These are phyloP conservation scores for Phytopythium aichiense DNA, from an alignment of 352 stramenopile genomes.

Conservation along the genomic window DNA sequence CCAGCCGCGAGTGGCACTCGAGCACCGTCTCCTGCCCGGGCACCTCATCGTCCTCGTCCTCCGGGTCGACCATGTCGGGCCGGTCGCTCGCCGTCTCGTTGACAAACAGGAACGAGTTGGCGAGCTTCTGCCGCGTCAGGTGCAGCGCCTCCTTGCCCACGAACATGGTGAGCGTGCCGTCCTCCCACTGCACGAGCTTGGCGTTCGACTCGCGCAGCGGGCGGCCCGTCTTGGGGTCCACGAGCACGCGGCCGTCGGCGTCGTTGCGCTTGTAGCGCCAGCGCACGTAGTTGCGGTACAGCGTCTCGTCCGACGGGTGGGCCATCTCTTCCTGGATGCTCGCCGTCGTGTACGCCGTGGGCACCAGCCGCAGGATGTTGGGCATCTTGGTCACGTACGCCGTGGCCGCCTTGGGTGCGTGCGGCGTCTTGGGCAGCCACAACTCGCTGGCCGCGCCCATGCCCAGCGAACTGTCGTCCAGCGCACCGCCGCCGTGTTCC, in stretches of 20 bases:
- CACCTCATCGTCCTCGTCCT: conserved; percentile 46
- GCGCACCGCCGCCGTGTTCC: conserved; percentile 12
- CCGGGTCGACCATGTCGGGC: conserved; percentile 52
- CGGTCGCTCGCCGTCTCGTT: conserved; percentile 74
- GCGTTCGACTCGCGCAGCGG: conserved; percentile 74
- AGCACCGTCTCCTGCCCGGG: conserved; percentile 70
- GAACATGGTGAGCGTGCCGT: conserved; percentile 84
- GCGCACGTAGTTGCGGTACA: conserved; percentile 86
- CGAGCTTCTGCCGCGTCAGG: conserved; percentile 80
- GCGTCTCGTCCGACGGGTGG: conserved; percentile 78
- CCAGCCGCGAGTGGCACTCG: conserved; percentile 78
- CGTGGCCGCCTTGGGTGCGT: conserved; percentile 49
- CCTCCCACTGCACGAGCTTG: conserved; percentile 85
- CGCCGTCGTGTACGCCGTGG: conserved; percentile 71
- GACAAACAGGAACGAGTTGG: conserved; percentile 84
- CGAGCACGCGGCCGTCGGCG: conserved; percentile 46
- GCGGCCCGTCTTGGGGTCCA: conserved; percentile 54
- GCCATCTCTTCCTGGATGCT: conserved; percentile 74
- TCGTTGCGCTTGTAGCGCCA: conserved; percentile 73
- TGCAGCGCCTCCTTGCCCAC: conserved; percentile 80
- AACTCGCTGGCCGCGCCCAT: conserved; percentile 47
- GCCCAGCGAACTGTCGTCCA: conserved; percentile 9
- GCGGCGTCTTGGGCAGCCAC: conserved; percentile 76
- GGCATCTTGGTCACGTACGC: conserved; percentile 82
- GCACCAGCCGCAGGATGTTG: conserved; percentile 81